A percentile compares a stretch with the other conserved stretches of the same genome.
phyloP scores from a whole-genome alignment of 768 basidiomycete genomes.

The Naganishia friedmannii region DNA sequence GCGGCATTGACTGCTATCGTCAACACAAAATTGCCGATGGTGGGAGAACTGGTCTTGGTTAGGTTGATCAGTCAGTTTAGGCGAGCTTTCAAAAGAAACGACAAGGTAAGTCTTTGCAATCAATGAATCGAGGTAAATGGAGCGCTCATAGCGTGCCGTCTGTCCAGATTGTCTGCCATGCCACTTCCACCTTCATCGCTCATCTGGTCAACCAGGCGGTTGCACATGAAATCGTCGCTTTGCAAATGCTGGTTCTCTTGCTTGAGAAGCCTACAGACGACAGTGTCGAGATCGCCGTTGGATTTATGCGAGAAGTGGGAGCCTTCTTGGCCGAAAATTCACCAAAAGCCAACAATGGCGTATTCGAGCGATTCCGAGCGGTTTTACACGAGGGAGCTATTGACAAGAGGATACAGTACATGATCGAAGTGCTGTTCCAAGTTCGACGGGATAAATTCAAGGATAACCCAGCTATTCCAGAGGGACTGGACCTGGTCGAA shows the following conservation, averaged over 20 bases:
- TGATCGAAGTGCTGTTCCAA: slow-evolving; percentile 99
- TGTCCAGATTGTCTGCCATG: slow-evolving; percentile 79
- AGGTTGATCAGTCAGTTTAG: slow-evolving; percentile 93
- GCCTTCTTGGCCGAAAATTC: slow-evolving; percentile 89
- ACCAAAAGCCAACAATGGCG: slow-evolving; percentile 88
- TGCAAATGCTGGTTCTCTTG: slow-evolving; percentile 91
- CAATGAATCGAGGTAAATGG: too few relatives aligned
- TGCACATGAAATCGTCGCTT: slow-evolving; percentile 87
- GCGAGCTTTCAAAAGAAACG: slow-evolving; percentile 90
- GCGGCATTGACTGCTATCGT: slow-evolving; percentile 89
- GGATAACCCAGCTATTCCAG: slow-evolving; percentile 91
- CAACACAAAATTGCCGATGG: slow-evolving; percentile 94
- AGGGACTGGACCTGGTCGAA: slow-evolving; percentile 92
- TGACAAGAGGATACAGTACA: slow-evolving; percentile 95
- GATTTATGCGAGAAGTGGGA: slow-evolving; percentile 95
- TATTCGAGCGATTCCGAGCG: slow-evolving; percentile 94
- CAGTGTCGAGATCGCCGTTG: slow-evolving; percentile 96
- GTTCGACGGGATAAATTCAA: slow-evolving; percentile 98
- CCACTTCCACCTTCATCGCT: slow-evolving; percentile 81
- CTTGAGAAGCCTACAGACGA: slow-evolving; percentile 95
- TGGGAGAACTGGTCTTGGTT: slow-evolving; percentile 84
- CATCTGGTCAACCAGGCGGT: slow-evolving; percentile 92
- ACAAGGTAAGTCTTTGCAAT: slow-evolving; percentile 66
- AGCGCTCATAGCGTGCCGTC: slow-evolving; percentile 9
- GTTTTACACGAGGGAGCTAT: slow-evolving; percentile 92